Base-by-base conservation (phyloP, 257 asterid species). In the Sherardia arvensis region DNA sequence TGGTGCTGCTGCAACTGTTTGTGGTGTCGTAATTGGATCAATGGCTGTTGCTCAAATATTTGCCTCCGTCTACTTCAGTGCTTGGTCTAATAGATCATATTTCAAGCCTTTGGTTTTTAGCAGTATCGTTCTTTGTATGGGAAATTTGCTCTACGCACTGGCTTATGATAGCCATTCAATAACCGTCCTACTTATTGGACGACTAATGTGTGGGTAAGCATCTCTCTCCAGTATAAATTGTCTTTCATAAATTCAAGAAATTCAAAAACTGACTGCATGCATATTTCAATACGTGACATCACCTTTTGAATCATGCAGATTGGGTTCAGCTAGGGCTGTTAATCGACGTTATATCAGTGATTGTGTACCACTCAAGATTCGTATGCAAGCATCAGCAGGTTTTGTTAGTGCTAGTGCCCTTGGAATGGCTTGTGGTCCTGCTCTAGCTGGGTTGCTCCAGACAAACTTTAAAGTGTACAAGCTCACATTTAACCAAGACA, bases 391-490 rank as follows among this genome's bases (percentile, higher is more conserved):
- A 47, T 93, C 99, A 21, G 99, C 99, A 32, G 99, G 87, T 67
- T 93, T 93, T 66, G 99, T 93, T 75, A 93, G 99, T 79, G 99
- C 97, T 38, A 90, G 97, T 74, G 99, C 99, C 68, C 85, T 93
- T 68, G 99, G 99, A 78, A 93, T 93, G 99, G 99, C 99, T 38
- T 85, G 96, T 80, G 99, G 97, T 20, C 99, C 99, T 23, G 99
- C 99, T 71, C 80, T 93, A 22, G 99, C 96, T 15, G 97, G 96
- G 34, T 64, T 93, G 55, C 95, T 93, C 62, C 97, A 93, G 72
- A 80, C 76, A 22, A 69, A 90, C 12, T 93, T 90, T 73, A 87
- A 83, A 71, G 53, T 90, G 57, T 79, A 69, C 77, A 77, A 77
- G 54, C 28, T 93, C 74, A 87, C 99, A 8, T 85, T 93, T 73